Conservation (phyloP, 208 protist species). For the Wallacemonas sp. region DNA sequence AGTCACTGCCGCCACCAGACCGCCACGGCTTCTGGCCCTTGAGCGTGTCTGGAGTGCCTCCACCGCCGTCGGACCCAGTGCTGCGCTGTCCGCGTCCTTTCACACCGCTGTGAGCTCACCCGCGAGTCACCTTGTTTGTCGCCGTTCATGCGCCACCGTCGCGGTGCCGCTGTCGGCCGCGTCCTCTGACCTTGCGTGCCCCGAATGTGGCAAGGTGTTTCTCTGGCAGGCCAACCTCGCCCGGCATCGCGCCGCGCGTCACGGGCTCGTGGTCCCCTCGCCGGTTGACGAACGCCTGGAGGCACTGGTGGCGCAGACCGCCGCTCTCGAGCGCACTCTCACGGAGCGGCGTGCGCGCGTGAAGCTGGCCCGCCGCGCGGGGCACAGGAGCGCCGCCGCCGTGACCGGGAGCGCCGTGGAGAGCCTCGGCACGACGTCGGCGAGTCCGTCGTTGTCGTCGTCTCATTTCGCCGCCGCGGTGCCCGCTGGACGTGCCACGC, state of each 20-base stretch:
- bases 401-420: background rate
- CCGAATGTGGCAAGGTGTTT: slow-evolving; percentile 75
- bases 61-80: too few relatives aligned
- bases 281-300: slow-evolving; percentile 28
- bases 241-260: slow-evolving; percentile 54
- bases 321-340: slow-evolving; percentile 24
- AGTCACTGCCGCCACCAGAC: background rate
- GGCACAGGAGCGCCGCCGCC: background rate
- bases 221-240: slow-evolving; percentile 44
- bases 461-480: slow-evolving; percentile 1
- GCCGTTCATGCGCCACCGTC: background rate
- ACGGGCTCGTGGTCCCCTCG: slow-evolving; percentile 37
- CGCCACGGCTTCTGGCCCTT: background rate
- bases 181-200: slow-evolving; percentile 32
- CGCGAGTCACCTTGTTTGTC: slow-evolving; percentile 6
- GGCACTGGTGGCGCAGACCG: slow-evolving; percentile 30
- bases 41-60: too few relatives aligned
- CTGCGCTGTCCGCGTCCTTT: too few relatives aligned
- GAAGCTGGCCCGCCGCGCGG: background rate
- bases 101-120: too few relatives aligned
- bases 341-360: slow-evolving; percentile 12
- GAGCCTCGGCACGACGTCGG: too few relatives aligned
- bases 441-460: background rate
- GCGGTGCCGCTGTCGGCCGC: background rate
- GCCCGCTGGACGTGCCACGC: slow-evolving; percentile 26